Base-by-base conservation (phyloP, 2,329 filamentous ascomycete genomes). In the Fusarium anguioides region DNA sequence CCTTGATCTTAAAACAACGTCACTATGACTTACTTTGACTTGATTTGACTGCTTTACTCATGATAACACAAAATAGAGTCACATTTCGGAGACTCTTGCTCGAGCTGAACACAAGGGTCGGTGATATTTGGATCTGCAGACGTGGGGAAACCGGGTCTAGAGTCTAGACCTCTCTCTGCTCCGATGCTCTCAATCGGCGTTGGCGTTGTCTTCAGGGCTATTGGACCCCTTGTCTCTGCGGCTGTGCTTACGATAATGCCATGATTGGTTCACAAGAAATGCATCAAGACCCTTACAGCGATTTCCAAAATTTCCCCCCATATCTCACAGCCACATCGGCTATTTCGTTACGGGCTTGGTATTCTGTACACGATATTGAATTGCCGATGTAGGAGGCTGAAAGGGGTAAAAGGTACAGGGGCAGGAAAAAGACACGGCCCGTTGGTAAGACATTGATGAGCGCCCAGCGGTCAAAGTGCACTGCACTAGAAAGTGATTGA, bases 251-350 rank as follows among this genome's bases (percentile, higher is more conserved):
- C 15, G 53, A 37, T 64, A 52, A 42, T 27, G 50, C 33, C 31
- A 37, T 66, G 45, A 68, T 67, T 67, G 64, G 59, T 31, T 36
- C 36, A 26, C 17, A 4, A 27, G 26, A 56, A 44, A 33, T 54
- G 53, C 46, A 64, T 33, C 31, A 23, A 47, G 42, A 48, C 33
- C 55, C 41, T 39, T 29, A 21, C 23, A 42, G 36, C 44, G 57
- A 33, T 56, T 37, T n/a, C 24, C 9, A 15, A 20, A 21, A 44
- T 29, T 20, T 26, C 29, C 42, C 33, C 24, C n/a, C n/a, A n/a
- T n/a, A n/a, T n/a, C n/a, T n/a, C n/a, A n/a, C 17, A 51, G 54
- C 42, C 57, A 42, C 54, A 18, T 31, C 36, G 53, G 39, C 33
- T 41, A 27, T 60, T 35, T 37, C 21, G 37, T 36, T 44, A 27